phyloP scores from a whole-genome alignment of 2,329 filamentous ascomycete species.

The Ophiostoma montium region DNA sequence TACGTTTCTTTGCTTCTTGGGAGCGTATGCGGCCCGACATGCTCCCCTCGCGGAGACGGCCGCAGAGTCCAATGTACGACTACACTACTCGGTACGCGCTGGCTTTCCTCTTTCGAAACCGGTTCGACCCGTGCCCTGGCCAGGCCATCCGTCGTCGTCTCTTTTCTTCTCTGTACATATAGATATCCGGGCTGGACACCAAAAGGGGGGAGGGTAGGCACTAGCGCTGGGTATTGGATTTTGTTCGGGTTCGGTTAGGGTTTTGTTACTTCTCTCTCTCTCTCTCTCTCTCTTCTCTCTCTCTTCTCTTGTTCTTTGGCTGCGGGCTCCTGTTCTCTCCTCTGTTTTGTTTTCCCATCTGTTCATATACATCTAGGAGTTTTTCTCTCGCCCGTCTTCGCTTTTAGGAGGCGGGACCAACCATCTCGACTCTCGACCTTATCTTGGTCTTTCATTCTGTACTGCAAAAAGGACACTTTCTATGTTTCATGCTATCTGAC shows the following conservation, averaged over 20 bases:
- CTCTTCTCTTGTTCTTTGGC: not conserved
- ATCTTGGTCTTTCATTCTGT: not conserved
- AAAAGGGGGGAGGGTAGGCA: not conserved
- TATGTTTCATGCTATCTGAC: too few species aligned
- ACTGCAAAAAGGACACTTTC: not conserved
- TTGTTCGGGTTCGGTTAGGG: not conserved
- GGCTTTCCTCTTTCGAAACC: too few species aligned
- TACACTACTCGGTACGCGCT: not conserved
- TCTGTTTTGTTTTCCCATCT: not conserved
- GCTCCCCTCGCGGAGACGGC: not conserved
- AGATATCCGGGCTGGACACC: conserved; percentile 5
- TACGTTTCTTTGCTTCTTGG: not conserved
- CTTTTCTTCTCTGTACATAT: conserved; percentile 5
- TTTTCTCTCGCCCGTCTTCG: not conserved
- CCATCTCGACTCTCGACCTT: conserved; percentile 4
- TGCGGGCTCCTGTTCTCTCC: not conserved
- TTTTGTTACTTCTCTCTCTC: not conserved
- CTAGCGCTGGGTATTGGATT: not conserved
- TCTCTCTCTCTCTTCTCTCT: too few species aligned
- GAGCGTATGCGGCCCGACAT: not conserved
- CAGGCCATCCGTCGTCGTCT: not conserved
- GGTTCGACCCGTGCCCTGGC: not conserved
- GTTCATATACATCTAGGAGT: not conserved
- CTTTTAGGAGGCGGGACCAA: not conserved
- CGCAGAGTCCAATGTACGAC: conserved; percentile 2